Base-by-base conservation (phyloP, 2,329 filamentous ascomycete genomes). In the Aspergillus jensenii region DNA sequence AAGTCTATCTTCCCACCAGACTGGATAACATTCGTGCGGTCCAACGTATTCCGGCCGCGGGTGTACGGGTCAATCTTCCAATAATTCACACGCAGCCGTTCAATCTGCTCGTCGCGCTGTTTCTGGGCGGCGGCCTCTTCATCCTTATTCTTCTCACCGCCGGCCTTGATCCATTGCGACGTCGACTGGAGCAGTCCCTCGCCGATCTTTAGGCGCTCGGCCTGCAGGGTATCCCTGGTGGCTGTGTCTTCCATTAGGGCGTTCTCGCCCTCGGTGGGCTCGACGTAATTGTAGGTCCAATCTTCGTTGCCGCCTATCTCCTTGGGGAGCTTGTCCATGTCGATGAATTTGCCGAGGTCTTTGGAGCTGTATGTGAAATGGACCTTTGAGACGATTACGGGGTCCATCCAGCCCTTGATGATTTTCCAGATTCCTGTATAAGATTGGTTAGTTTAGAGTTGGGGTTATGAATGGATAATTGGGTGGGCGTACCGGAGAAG, bases 331-430 rank as follows among this genome's bases (percentile, higher is more conserved):
- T 88, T 85, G 39, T 80, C 79, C 35, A 79, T 79, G 5, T 85
- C 81, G 55, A 98, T 88, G 71, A 88, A 96, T 58, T 87, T 81
- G 59, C 88, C 83, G 52, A 98, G 80, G 50, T 96, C 93, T 48
- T 87, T 83, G 51, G 86, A 78, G 65, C 84, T 90, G 71, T 90
- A 92, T 55, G 90, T 93, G 73, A 97, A 97, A 73, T 96, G 87
- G 15, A 98, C 89, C 75, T 98, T 98, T 71, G 86, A 84, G 19
- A 93, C 93, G 23, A 99, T 93, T 9, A 98, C 93, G 3, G 95
- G 95, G 73, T 98, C 95, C 55, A 99, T 85, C 93, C 93, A 98
- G 62, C 92, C 91, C 62, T 86, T 87, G 71, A 98, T 96, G 60
- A 98, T 90, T 73, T 87, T 91, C 95, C 93, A 97, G 63, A 97